A percentile compares a stretch with the other conserved stretches of the same genome.
Conservation (phyloP, 164 flowering plant genomes). For the Akebia trifoliata region DNA sequence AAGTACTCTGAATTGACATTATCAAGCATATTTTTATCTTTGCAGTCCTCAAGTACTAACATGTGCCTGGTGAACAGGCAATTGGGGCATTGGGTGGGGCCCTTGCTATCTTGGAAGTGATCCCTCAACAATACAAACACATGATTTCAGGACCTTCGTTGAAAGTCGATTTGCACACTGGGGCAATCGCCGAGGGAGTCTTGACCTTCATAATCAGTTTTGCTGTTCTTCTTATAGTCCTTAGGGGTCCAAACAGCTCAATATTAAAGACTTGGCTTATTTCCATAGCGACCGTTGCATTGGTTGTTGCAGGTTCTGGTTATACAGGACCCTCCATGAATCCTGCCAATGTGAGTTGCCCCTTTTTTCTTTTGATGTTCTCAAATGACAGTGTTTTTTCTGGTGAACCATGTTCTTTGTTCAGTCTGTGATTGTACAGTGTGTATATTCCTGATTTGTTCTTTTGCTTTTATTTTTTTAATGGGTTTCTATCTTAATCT, state of each 20-base stretch:
- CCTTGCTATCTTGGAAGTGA: conserved; percentile 52
- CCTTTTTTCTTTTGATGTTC: background rate
- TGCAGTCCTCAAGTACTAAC: too few species aligned
- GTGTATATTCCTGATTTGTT: too few species aligned
- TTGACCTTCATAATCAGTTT: conserved; percentile 66
- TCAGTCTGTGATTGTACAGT: too few species aligned
- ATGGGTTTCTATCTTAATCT: too few species aligned
- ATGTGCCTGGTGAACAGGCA: conserved; percentile 44
- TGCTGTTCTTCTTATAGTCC: conserved; percentile 47
- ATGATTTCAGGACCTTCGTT: conserved; percentile 70
- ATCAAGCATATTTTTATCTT: background rate
- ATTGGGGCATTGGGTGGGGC: conserved; percentile 81
- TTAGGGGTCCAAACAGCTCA: conserved; percentile 52
- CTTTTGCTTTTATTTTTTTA: too few species aligned
- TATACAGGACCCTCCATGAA: conserved; percentile 93
- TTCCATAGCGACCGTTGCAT: conserved; percentile 47
- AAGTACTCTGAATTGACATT: background rate
- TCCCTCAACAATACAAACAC: conserved; percentile 67
- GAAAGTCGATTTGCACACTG: conserved; percentile 75
- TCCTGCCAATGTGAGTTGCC: conserved; percentile 71
- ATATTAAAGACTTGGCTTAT: conserved; percentile 56
- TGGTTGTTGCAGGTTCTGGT: conserved; percentile 53
- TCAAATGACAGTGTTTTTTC: too few species aligned
- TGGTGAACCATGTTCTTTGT: too few species aligned
- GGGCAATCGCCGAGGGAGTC: conserved; percentile 84